phyloP scores from a whole-genome alignment of 352 stramenopile species.

The Globisporangium sylvaticum region DNA sequence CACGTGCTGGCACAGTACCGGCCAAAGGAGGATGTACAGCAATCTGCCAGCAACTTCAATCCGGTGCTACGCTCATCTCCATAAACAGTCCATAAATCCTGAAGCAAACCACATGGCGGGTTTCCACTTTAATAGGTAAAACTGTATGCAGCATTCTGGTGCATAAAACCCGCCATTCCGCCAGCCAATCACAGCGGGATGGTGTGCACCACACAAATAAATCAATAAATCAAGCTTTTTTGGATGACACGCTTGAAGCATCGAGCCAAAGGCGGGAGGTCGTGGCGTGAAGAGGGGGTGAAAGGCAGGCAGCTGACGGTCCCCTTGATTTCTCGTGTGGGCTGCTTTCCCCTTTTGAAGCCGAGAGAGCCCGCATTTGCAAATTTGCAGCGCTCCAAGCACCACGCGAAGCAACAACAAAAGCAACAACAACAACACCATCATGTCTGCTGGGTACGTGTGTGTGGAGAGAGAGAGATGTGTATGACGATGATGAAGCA shows the following conservation, averaged over 20 bases:
- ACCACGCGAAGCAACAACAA: neutral
- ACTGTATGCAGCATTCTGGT: no score
- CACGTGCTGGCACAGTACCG: no score
- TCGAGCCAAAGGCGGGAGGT: neutral
- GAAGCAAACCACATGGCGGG: no score
- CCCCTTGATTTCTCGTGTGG: neutral
- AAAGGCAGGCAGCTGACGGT: neutral
- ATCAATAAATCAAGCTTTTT: no score
- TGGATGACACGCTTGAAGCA: neutral
- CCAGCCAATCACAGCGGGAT: no score
- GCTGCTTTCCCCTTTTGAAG: neutral
- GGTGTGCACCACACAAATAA: no score
- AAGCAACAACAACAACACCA: neutral
- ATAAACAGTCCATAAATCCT: no score
- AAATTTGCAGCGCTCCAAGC: constrained; percentile 4
- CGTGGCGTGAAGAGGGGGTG: neutral
- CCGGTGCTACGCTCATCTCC: no score
- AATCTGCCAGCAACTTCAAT: no score
- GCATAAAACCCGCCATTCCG: no score
- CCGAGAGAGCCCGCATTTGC: constrained; percentile 1
- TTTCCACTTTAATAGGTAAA: no score
- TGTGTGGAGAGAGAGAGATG: neutral
- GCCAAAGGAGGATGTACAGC: no score
- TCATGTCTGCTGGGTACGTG: neutral
- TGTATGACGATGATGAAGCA: neutral